Conservation (phyloP, 306 rosid genomes). For the Prunus campanulata region DNA sequence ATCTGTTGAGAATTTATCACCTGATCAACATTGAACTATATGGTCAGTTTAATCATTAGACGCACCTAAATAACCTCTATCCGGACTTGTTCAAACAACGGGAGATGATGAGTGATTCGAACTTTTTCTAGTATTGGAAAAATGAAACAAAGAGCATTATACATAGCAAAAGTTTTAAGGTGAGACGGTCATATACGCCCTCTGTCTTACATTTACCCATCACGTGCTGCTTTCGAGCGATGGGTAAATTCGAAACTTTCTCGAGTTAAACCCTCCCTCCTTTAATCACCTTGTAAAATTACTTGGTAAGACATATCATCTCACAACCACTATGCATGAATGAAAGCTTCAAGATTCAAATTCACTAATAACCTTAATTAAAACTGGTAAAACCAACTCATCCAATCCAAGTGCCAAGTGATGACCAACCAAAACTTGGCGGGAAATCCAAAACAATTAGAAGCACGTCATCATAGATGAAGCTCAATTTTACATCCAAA, state of each 20-base stretch:
- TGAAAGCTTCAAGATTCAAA: no score
- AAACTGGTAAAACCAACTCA: background rate
- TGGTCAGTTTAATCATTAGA: background rate
- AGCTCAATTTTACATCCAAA: background rate
- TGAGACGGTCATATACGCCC: background rate
- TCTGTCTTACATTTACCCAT: background rate
- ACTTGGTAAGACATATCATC: background rate
- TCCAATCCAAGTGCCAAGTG: background rate
- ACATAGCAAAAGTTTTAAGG: background rate
- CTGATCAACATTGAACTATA: constrained; percentile 28
- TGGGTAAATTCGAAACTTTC: background rate
- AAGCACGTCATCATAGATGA: no score
- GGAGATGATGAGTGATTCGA: no score
- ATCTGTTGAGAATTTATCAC: constrained; percentile 72
- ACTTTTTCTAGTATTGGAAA: no score
- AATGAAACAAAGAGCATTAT: background rate
- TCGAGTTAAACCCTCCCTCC: background rate
- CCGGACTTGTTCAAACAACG: no score
- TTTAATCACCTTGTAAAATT: background rate
- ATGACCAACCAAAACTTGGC: background rate
- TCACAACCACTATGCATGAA: background rate
- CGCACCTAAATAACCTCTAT: background rate
- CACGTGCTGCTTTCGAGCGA: background rate
- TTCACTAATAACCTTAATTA: background rate
- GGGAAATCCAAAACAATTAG: no score